phyloP scores from a whole-genome alignment of 805 yeast species.

The Hanseniaspora meyeri region DNA sequence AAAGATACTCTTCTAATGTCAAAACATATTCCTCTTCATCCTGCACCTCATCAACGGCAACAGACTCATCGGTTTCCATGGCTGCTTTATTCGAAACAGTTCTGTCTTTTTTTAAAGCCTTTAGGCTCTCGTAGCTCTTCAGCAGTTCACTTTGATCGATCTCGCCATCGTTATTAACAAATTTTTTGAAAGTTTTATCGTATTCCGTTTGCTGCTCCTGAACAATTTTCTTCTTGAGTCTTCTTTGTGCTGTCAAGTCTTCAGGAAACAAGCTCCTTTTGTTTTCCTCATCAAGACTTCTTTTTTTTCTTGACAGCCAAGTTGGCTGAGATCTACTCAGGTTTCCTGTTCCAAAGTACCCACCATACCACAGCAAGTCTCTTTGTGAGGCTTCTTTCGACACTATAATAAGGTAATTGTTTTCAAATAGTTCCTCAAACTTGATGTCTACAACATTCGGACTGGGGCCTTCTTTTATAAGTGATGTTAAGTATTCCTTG shows the following conservation, averaged over 20 bases:
- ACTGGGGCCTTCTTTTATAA: constrained; percentile 22
- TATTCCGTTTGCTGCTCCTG: constrained; percentile 53
- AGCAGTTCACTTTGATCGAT: constrained; percentile 29
- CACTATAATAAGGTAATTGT: constrained; percentile 1
- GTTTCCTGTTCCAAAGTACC: constrained; percentile 89
- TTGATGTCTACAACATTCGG: constrained; percentile 23
- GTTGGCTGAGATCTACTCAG: constrained; percentile 86
- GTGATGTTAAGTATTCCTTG: neutral
- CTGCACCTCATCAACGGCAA: constrained; percentile 23
- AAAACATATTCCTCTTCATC: constrained; percentile 21
- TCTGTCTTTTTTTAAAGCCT: constrained; percentile 23
- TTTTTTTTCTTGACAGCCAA: constrained; percentile 51
- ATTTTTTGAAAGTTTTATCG: constrained; percentile 38
- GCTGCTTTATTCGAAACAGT: neutral
- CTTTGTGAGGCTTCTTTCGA: constrained; percentile 30
- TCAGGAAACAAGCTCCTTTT: constrained; percentile 37
- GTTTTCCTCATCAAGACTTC: constrained; percentile 34
- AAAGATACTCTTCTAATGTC: constrained; percentile 21
- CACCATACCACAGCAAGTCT: constrained; percentile 59
- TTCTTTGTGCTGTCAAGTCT: constrained; percentile 60
- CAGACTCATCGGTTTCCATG: neutral
- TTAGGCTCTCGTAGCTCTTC: constrained; percentile 22
- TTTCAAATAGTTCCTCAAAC: constrained; percentile 27
- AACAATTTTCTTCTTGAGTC: constrained; percentile 60
- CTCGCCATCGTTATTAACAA: constrained; percentile 5